Conservation (phyloP, 2,329 filamentous ascomycete species). For the Thelonectria olida region DNA sequence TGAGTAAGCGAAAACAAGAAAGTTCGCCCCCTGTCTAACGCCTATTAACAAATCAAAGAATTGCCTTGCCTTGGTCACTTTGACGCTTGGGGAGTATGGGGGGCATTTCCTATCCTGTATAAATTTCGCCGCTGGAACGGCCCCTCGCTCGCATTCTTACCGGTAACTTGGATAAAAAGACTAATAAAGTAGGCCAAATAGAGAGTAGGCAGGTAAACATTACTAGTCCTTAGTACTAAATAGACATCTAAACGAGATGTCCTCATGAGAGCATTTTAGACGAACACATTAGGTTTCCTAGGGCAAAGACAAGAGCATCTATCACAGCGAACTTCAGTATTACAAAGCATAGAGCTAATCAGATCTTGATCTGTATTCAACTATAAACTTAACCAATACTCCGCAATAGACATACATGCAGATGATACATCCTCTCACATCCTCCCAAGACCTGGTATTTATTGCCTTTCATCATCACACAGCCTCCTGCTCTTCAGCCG, state of each 20-base stretch:
- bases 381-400: slow-evolving; percentile 39
- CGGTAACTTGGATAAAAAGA: background rate
- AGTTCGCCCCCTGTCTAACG: background rate
- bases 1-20: slow-evolving; percentile 30
- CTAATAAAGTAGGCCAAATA: background rate
- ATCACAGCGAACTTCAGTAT: background rate
- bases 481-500: slow-evolving; percentile 30
- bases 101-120: background rate
- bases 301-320: too few species aligned
- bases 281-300: too few species aligned
- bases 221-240: background rate
- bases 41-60: background rate
- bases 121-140: background rate
- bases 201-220: background rate
- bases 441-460: slow-evolving; percentile 26
- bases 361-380: slow-evolving; percentile 39
- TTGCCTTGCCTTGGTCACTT: background rate
- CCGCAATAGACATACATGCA: slow-evolving; percentile 41
- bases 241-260: background rate
- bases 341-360: slow-evolving; percentile 25
- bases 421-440: slow-evolving; percentile 35
- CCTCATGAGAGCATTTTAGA: background rate
- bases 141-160: background rate
- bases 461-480: slow-evolving; percentile 24
- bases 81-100: background rate